A percentile compares a stretch with the other conserved stretches of the same genome.
These are phyloP conservation scores for Chaetomium strumarium DNA, from an alignment of 2,329 filamentous ascomycete genomes.

Conservation along the genomic window DNA sequence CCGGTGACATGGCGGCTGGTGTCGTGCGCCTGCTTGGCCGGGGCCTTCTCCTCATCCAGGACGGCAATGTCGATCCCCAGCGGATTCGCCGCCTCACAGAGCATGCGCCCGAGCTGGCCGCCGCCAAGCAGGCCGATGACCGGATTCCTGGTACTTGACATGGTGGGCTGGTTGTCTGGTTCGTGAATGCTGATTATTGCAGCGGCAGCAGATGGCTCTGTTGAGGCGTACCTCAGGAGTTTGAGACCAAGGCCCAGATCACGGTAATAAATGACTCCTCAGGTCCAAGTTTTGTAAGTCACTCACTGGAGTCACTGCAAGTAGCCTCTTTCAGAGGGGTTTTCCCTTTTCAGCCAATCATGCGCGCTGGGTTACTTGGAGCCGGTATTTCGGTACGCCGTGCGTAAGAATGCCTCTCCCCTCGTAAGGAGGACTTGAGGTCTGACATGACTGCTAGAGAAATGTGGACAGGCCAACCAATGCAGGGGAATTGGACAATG, in stretches of 20 bases:
- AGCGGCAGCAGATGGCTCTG: background rate
- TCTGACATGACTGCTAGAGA: too few relatives aligned
- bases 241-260: background rate
- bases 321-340: background rate
- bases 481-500: too few relatives aligned
- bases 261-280: background rate
- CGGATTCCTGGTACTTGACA: slow-evolving; percentile 26
- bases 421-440: too few relatives aligned
- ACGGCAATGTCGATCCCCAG: slow-evolving; percentile 75
- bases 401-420: too few relatives aligned
- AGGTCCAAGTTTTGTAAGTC: background rate
- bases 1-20: slow-evolving; percentile 71
- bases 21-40: slow-evolving; percentile 80
- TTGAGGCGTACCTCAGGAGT: background rate
- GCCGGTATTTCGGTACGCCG: too few relatives aligned
- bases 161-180: slow-evolving; percentile 7
- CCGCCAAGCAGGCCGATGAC: slow-evolving; percentile 50
- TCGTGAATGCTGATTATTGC: background rate
- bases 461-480: too few relatives aligned
- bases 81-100: slow-evolving; percentile 72
- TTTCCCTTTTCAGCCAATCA: too few relatives aligned
- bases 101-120: slow-evolving; percentile 86
- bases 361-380: too few relatives aligned
- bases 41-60: slow-evolving; percentile 68
- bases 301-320: background rate